Evolutionary conservation across 2,329 filamentous ascomycete genomes (phyloP), one percentile per base, ranked within the genome.

Genomic region (Taxawa tesnikishii): DNA sequence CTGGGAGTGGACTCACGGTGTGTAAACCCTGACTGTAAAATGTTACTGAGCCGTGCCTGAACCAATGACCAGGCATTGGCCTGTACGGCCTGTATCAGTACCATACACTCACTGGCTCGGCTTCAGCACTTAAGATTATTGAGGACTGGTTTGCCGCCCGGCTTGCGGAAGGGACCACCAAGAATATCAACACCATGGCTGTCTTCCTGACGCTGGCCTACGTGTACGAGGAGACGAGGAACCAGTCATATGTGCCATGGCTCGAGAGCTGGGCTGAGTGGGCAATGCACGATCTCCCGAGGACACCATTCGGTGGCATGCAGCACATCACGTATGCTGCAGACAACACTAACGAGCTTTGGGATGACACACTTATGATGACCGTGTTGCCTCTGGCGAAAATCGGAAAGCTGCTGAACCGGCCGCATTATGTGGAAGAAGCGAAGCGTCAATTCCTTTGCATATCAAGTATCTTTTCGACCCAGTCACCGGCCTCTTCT

Each of bases 311-410:
- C 48, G 80, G 75, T 66, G 48, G 77, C 36, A 80, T 84, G 63
- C 79, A 84, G 54, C 80, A 82, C 54, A 71, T 79, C 38, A 87
- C 81, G 0, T 85, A 85, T 44, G 56, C 77, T 18, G 68, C 73
- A 3, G 66, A 70, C 41, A 84, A 88, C 54, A 65, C 75, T 39
- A 68, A 83, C 51, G 78, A 87, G 59, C 64, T 87, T 14, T 88
- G 82, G 82, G 82, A 85, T 43, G 82, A 88, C 51, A 88, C 82
- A 5, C 64, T 88, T 27, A 87, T 88, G 81, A 88, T 88, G 82
- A 85, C 79, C 1, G 81, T 84, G 5, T 60, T 87, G 55, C 82
- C 82, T 2, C 63, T 87, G 12, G 80, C 80, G 12, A 87, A 87
- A 60, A 85, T 85, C 38, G 82, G 82, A 1, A 67, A 75, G 34